phyloP scores from a whole-genome alignment of 768 basidiomycete genomes.

The Tremella mesenterica region DNA sequence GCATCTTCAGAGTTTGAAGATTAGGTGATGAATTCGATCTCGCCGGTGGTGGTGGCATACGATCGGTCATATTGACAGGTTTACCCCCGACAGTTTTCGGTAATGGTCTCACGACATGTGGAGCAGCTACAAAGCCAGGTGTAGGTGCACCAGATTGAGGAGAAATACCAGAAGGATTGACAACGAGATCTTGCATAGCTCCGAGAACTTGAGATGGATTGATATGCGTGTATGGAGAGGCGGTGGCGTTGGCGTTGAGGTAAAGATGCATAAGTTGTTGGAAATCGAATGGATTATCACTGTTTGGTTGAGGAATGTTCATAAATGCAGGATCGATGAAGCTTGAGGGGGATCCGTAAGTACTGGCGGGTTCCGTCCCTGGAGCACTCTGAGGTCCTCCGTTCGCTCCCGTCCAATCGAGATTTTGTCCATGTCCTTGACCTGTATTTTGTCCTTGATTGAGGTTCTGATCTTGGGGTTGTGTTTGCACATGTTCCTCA shows the following conservation, averaged over 20 bases:
- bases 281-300: constrained; percentile 39
- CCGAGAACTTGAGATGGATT: constrained; percentile 80
- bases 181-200: constrained; percentile 38
- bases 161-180: constrained; percentile 52
- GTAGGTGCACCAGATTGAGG: constrained; percentile 14
- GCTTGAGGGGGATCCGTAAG: constrained; percentile 23
- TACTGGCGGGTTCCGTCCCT: constrained; percentile 10
- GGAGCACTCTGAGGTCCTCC: neutral
- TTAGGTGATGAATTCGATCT: constrained; percentile 41
- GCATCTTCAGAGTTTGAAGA: constrained; percentile 27
- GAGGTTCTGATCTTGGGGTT: too few relatives aligned
- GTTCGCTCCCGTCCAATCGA: constrained; percentile 8
- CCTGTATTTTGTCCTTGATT: constrained; percentile 6
- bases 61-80: constrained; percentile 6
- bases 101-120: constrained; percentile 21
- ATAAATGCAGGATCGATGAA: constrained; percentile 8
- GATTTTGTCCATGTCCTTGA: neutral
- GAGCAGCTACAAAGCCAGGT: constrained; percentile 1
- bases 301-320: constrained; percentile 8
- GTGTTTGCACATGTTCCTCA: too few relatives aligned
- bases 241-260: constrained; percentile 39
- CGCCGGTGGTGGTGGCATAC: constrained; percentile 17
- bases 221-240: constrained; percentile 49
- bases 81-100: constrained; percentile 37
- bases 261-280: constrained; percentile 45